Evolutionary conservation across 805 yeast species (phyloP), one percentile per base, ranked within the genome.

Genomic region (Candida golubevii): DNA sequence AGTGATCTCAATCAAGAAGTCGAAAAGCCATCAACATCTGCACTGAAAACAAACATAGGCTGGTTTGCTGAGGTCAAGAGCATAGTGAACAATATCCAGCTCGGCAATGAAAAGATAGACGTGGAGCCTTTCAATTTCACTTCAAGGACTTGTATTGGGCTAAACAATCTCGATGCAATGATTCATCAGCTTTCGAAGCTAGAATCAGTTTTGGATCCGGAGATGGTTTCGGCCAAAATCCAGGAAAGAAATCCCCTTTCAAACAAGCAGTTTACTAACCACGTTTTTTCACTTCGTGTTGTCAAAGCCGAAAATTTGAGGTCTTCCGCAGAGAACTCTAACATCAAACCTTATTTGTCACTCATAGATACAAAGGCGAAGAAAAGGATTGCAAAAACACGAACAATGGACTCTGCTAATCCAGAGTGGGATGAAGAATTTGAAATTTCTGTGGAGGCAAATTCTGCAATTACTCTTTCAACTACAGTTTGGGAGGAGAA

Each of bases 371-470:
- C 82, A 6, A 63, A 62, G 33, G 71, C 72, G 2, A 70, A 78
- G 33, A 71, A 67, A 41, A 79, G 80, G 27, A 66, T 86, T 30
- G 90, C 85, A 2, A 80, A 78, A 48, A 90, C 98, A 0, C 71
- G 86, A 53, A 75, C 82, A 0, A 69, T 85, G 4, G 69, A 72
- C 28, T 78, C 82, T 5, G 65, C 76, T 30, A 80, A 81, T 54
- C 97, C 97, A 0, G 78, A 75, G 12, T 91, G 95, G 95, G 86
- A 87, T 55, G 96, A 90, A 66, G 86, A 85, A 45, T 87, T 88
- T 59, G 96, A 88, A 60, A 46, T 69, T 8, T 65, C 68, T 4
- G 41, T 70, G 11, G 60, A 63, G 12, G 71, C 74, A 0, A 63
- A 70, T 18, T 62, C 74, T 1, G 58, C 75, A 1, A 65, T 74